Evolutionary conservation across 129 eudicot genomes (phyloP), one percentile per base, ranked within the genome.

Genomic region (Chrysanthemum makinoi): DNA sequence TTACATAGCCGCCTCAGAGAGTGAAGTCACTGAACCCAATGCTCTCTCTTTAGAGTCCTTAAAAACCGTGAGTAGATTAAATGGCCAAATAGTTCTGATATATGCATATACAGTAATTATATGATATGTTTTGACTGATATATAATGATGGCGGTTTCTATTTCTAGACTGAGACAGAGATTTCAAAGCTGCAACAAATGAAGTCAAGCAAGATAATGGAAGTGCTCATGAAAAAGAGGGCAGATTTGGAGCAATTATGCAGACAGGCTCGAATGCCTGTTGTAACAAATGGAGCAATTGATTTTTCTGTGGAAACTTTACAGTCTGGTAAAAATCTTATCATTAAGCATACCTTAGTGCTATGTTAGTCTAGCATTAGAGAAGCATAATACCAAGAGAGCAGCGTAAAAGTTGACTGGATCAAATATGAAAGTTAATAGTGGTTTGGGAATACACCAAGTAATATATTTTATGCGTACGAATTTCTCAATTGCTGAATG

Each of bases 181-280:
- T 91, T 3, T 70, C 26, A 59, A 86, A 91, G 76, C 86, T 88
- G 69, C 93, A 82, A 66, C 80, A 82, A 26, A 30, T 88, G 78
- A 91, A 88, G 72, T 71, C 89, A 47, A 84, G 80, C 76, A 91
- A 84, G 83, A 84, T 91, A 76, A 84, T 82, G 78, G 97, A 91
- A 69, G 89, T 91, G 56, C 80, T 88, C n/a, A 66, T 83, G 76
- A 91, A 83, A 68, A 86, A 84, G 82, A 80, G 61, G 68, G 58
- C 66, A n/a, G 86, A 84, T 20, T 67, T 91, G 43, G 97, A 91
- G 72, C 88, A 91, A 59, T 75, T 88, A 47, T 86, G 87, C 80
- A 75, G 82, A 77, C 72, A 75, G 67, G 76, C 96, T 15, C 97
- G 86, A 76, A 80, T 91, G 78, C 82, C 80, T 65, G 74, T 75